Evolutionary conservation across 345 rosid species (phyloP).

Genomic region (Arabidopsis arenosa): DNA sequence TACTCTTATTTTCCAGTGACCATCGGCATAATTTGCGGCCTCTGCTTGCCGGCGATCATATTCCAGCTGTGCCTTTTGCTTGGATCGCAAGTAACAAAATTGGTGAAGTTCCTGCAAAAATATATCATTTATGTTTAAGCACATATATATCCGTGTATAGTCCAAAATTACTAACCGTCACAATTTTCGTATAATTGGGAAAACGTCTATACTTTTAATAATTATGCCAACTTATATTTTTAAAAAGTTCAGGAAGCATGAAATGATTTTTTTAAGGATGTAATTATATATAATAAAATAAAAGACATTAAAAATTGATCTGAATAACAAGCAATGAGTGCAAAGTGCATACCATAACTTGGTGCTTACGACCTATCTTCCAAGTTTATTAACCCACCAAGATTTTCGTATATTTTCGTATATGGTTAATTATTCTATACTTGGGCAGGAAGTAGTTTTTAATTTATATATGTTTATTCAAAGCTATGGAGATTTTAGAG

Average conservation of each 20-base stretch:
- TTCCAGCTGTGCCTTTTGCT: slow-evolving; percentile 93
- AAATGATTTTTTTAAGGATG: neutral
- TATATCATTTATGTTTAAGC: neutral
- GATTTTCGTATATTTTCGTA: neutral
- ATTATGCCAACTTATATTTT: neutral
- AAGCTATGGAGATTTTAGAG: no score
- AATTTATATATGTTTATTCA: neutral
- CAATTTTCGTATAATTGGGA: neutral
- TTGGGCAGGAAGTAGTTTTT: neutral
- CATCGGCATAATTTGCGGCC: slow-evolving; percentile 67
- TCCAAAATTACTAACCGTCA: neutral
- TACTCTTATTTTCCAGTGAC: slow-evolving; percentile 73
- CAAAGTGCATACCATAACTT: neutral
- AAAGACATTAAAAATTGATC: neutral
- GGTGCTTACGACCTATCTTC: neutral
- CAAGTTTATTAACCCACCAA: neutral
- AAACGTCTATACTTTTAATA: neutral
- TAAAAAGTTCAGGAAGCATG: neutral
- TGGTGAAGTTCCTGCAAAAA: slow-evolving; percentile 57
- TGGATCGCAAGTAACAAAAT: slow-evolving; percentile 76
- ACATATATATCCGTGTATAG: no score
- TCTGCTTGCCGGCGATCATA: slow-evolving; percentile 84
- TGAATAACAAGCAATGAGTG: neutral
- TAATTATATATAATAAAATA: neutral
- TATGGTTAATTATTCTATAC: neutral